Conservation (phyloP, 305 asterid species). For the Lippia alba region DNA sequence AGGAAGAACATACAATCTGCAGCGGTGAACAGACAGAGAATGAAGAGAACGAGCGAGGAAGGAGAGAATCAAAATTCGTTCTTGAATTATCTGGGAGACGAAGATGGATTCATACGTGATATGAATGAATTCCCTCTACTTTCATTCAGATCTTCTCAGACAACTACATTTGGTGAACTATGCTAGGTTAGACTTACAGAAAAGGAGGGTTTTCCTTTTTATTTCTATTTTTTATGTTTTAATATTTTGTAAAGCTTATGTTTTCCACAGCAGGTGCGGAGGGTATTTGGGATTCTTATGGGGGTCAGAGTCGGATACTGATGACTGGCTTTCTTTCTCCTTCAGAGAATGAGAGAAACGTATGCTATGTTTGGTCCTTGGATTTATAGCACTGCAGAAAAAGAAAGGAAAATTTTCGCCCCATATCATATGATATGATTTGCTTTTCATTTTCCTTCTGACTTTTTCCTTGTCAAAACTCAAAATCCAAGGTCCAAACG, state of each 20-base stretch:
- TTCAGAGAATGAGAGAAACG: neutral
- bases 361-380: neutral
- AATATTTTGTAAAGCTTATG: no score
- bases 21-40: slow-evolving; percentile 27
- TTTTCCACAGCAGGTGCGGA: neutral
- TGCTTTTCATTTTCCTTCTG: no score
- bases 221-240: no score
- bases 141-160: slow-evolving; percentile 53
- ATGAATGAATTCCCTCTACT: slow-evolving; percentile 49
- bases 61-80: slow-evolving; percentile 39
- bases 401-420: no score
- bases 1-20: slow-evolving; percentile 33
- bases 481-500: no score
- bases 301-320: slow-evolving; percentile 5
- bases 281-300: neutral
- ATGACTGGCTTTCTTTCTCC: slow-evolving; percentile 8
- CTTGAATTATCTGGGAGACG: slow-evolving; percentile 52
- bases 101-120: slow-evolving; percentile 55
- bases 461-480: no score
- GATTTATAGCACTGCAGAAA: no score
- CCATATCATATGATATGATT: no score
- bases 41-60: slow-evolving; percentile 41
- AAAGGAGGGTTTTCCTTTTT: slow-evolving; percentile 9
- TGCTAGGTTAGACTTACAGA: slow-evolving; percentile 31
- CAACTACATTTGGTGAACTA: slow-evolving; percentile 50